These are phyloP conservation scores for Hymenoscyphus scutula DNA, from an alignment of 2,329 filamentous ascomycete species.

Conservation along the genomic window DNA sequence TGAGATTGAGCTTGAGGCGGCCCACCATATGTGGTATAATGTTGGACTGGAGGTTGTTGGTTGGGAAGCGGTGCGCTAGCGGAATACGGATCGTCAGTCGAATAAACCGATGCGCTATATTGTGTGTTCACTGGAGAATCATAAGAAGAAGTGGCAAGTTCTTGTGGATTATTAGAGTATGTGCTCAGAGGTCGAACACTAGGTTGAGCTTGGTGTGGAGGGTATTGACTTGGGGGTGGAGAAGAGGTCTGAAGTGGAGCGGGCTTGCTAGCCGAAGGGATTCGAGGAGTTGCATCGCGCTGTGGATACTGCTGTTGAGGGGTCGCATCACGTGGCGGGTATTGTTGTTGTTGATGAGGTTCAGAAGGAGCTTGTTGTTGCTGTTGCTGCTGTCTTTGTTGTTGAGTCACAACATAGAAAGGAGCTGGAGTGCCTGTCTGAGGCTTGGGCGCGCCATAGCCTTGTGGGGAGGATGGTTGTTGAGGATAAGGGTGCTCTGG, in stretches of 20 bases:
- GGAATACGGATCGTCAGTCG: slow-evolving; percentile 33
- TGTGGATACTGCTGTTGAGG: slow-evolving; percentile 47
- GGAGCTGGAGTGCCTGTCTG: slow-evolving; percentile 54
- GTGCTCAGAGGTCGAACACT: slow-evolving; percentile 63
- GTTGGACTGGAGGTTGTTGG: slow-evolving; percentile 29
- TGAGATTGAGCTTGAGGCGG: slow-evolving; percentile 24
- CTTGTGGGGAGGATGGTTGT: slow-evolving; percentile 51
- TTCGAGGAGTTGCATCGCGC: slow-evolving; percentile 49
- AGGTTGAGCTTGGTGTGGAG: slow-evolving; percentile 41
- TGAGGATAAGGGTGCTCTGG: slow-evolving; percentile 43
- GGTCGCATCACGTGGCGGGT: slow-evolving; percentile 52
- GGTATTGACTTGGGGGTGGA: slow-evolving; percentile 48
- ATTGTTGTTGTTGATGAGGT: slow-evolving; percentile 41
- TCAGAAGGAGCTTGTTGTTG: slow-evolving; percentile 36
- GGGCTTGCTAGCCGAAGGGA: slow-evolving; percentile 46
- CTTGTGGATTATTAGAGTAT: slow-evolving; percentile 66
- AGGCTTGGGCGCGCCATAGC: slow-evolving; percentile 50
- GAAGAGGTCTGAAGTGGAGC: slow-evolving; percentile 53
- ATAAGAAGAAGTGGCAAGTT: slow-evolving; percentile 74
- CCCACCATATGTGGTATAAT: slow-evolving; percentile 34
- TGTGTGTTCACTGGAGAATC: slow-evolving; percentile 63
- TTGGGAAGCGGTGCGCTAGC: slow-evolving; percentile 20
- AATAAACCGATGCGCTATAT: slow-evolving; percentile 33
- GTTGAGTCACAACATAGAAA: slow-evolving; percentile 58
- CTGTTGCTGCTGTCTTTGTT: slow-evolving; percentile 28